Base-by-base conservation (phyloP, 2,329 filamentous ascomycete genomes). In the Diaporthe destruens region DNA sequence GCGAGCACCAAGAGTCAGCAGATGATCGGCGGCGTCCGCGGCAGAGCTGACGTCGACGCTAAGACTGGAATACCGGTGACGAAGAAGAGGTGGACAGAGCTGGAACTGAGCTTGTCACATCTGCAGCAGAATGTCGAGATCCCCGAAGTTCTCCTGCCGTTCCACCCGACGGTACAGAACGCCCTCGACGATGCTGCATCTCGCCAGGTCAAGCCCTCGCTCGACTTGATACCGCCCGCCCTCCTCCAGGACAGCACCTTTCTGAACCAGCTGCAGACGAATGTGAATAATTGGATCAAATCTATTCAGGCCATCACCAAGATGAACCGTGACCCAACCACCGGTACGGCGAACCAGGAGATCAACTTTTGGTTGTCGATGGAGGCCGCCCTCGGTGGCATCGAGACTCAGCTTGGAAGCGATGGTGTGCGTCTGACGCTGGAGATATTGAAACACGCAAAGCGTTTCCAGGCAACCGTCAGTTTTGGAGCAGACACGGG, bases 341-440 rank as follows among this genome's bases (percentile, higher is more conserved):
- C 86, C 80, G 92, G 81, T 42, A 97, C 95, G 29, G 96, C 96
- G 42, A 96, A 94, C 71, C 96, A 98, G 81, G 96, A 99, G 82
- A 98, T 99, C 82, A 98, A 98, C 82, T 99, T 99, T 80, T 99
- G 96, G 96, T 83, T 99, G 66, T 97, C 95, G 2, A 98, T 99
- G 93, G 97, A 99, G 82, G 93, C 92, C 20, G 94, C 95, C 6
- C 84, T 99, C 75, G 95, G 98, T 81, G 93, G 93, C 36, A 98
- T 99, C 73, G 96, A 98, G 81, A 90, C 88, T 53, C 96, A 98
- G 81, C 88, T 99, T 71, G 88, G 92, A 75, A 95, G 95, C 76
- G 94, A 97, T 71, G 96, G 96, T 36, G 96, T 99, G 25, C 88
- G 91, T 77, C 84, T 99, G 78, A 98, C 97, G 0, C 89, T 99